phyloP scores from a whole-genome alignment of 176 grass and related monocot species.

The Alloteropsis semialata region DNA sequence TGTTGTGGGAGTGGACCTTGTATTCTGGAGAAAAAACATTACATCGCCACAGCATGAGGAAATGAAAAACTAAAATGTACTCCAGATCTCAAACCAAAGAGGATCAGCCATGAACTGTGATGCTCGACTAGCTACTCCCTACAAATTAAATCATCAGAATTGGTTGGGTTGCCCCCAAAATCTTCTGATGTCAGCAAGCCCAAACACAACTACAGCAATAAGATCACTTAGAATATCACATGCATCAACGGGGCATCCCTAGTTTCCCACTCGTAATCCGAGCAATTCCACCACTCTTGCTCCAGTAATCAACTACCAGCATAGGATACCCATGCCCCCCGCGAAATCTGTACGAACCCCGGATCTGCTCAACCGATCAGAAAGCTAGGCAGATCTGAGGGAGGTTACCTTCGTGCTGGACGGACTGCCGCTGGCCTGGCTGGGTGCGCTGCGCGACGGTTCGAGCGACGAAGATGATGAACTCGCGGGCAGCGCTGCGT shows the following conservation, averaged over 20 bases:
- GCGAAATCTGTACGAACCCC: background rate
- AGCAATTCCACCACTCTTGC: background rate
- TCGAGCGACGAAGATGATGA: constrained; percentile 84
- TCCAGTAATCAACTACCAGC: background rate
- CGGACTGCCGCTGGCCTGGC: constrained; percentile 75
- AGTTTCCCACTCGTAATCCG: background rate
- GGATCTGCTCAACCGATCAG: constrained; percentile 5
- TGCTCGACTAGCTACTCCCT: background rate
- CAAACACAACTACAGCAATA: background rate
- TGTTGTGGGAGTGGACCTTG: constrained; percentile 88
- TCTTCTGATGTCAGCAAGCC: background rate
- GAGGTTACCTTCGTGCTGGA: constrained; percentile 81
- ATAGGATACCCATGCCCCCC: background rate
- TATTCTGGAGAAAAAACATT: constrained; percentile 54
- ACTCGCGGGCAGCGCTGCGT: constrained; percentile 64
- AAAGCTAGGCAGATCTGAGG: constrained; percentile 18
- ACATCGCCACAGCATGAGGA: background rate
- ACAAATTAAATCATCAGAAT: background rate
- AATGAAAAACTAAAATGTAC: background rate
- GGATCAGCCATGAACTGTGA: background rate
- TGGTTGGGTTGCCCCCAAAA: background rate
- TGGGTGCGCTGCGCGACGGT: constrained; percentile 77
- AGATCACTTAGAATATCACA: background rate
- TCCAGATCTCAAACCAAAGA: background rate
- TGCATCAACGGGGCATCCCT: background rate